Evolutionary conservation across 192 early-diverging fungal genomes (phyloP).

Genomic region (Gaertneriomyces sp.): DNA sequence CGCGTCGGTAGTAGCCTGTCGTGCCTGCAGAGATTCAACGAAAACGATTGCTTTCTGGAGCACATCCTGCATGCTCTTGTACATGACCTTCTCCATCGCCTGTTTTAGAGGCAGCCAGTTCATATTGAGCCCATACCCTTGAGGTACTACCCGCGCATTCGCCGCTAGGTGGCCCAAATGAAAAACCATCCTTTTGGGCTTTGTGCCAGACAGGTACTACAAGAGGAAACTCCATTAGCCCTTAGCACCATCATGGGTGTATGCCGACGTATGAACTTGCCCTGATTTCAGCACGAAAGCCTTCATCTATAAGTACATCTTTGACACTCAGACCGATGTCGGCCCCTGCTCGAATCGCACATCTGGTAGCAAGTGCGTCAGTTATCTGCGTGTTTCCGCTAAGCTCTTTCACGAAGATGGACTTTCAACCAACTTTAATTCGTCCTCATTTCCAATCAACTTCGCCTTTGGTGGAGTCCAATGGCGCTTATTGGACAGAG

Average conservation of each 20-base stretch:
- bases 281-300: conserved; percentile 72
- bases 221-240: too few relatives aligned
- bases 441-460: conserved; percentile 75
- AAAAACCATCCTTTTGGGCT: conserved; percentile 78
- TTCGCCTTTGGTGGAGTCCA: conserved; percentile 82
- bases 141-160: conserved; percentile 55
- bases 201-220: conserved; percentile 70
- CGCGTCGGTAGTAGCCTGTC: not conserved
- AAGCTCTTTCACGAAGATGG: not conserved
- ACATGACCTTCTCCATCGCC: conserved; percentile 66
- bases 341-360: conserved; percentile 70
- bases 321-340: conserved; percentile 68
- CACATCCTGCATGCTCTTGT: conserved; percentile 80
- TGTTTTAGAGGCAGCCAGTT: conserved; percentile 65
- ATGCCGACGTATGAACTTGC: conserved; percentile 6
- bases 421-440: conserved; percentile 64
- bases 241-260: too few relatives aligned
- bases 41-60: conserved; percentile 64
- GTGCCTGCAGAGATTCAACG: conserved; percentile 52
- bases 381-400: not conserved
- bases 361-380: conserved; percentile 47
- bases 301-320: conserved; percentile 65
- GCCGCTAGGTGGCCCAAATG: conserved; percentile 67
- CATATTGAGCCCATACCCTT: conserved; percentile 63
- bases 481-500: conserved; percentile 72